Percentiles rank a stretch among this genome's conserved stretches.
These are phyloP conservation scores for Polytrichum formosum DNA, from an alignment of 225 moss, liverwort and hornwort species.

Conservation along the genomic window DNA sequence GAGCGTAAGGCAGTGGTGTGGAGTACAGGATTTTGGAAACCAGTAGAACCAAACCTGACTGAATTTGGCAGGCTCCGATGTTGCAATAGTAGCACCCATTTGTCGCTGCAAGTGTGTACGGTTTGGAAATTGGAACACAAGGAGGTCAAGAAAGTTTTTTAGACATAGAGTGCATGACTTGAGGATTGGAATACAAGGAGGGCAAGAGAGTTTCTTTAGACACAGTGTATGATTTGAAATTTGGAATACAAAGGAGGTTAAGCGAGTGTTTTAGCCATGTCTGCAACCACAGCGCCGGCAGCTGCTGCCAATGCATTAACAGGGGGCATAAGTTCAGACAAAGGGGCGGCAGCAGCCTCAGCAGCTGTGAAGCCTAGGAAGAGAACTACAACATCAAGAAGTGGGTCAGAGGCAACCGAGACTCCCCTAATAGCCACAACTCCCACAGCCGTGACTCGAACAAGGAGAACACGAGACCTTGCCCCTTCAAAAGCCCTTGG, in stretches of 20 bases:
- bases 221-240: too few relatives aligned
- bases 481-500: constrained; percentile 16
- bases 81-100: too few relatives aligned
- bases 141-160: too few relatives aligned
- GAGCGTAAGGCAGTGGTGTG: too few relatives aligned
- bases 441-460: constrained; percentile 34
- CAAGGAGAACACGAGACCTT: constrained; percentile 42
- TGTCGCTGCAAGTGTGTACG: too few relatives aligned
- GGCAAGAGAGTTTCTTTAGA: too few relatives aligned
- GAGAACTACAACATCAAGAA: constrained; percentile 32
- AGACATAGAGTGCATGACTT: too few relatives aligned
- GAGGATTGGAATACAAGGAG: too few relatives aligned
- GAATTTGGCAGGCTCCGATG: too few relatives aligned
- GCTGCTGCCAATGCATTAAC: constrained; percentile 36
- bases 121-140: too few relatives aligned
- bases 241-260: neutral
- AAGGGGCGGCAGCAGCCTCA: constrained; percentile 17
- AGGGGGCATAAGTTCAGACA: constrained; percentile 31
- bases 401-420: constrained; percentile 31
- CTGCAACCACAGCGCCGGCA: constrained; percentile 42
- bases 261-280: constrained; percentile 21
- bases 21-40: too few relatives aligned
- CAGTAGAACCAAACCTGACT: too few relatives aligned
- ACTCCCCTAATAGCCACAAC: constrained; percentile 20
- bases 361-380: constrained; percentile 42